A percentile compares a stretch with the other conserved stretches of the same genome.
phyloP scores from a whole-genome alignment of 2,329 filamentous ascomycete genomes.

The Trichoderma atroviride region DNA sequence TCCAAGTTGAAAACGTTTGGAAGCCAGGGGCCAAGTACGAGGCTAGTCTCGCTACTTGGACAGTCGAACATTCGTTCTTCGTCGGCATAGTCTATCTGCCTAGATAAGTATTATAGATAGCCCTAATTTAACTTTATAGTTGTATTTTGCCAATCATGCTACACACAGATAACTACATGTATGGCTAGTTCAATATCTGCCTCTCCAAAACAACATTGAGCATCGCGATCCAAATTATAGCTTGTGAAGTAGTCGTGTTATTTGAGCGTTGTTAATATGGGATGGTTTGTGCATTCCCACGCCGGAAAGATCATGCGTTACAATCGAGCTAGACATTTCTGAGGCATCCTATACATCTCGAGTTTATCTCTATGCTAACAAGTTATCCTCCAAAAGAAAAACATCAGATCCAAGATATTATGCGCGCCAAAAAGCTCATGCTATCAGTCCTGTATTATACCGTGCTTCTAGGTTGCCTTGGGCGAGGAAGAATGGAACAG shows the following conservation, averaged over 20 bases:
- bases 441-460: not conserved
- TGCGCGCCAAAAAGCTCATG: not conserved
- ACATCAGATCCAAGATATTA: not conserved
- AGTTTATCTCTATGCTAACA: not conserved
- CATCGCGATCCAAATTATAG: not conserved
- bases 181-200: not conserved
- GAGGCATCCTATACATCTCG: not conserved
- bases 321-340: not conserved
- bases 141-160: not conserved
- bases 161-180: not conserved
- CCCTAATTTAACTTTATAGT: not conserved
- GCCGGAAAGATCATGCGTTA: not conserved
- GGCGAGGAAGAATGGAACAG: not conserved
- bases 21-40: not conserved
- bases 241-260: not conserved
- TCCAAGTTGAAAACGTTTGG: not conserved
- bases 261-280: not conserved
- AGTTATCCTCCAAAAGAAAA: not conserved
- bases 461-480: not conserved
- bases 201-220: not conserved
- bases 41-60: not conserved
- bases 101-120: not conserved
- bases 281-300: not conserved
- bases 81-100: not conserved
- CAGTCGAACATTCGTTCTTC: not conserved